Base-by-base conservation (phyloP, 2,329 filamentous ascomycete genomes). In the Botrytis deweyae region DNA sequence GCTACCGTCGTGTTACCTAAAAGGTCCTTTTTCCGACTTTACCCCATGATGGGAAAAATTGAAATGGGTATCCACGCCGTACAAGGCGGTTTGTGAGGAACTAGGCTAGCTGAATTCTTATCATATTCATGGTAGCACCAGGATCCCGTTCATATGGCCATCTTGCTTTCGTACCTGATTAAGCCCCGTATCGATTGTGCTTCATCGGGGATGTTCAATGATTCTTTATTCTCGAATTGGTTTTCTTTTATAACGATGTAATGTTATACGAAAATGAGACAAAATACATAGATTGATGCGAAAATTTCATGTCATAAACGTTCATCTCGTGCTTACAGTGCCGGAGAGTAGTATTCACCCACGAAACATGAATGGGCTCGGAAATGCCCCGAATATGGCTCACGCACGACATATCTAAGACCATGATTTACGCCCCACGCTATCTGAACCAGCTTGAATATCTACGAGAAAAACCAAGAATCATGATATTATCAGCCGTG, bases 361-460 rank as follows among this genome's bases (percentile, higher is more conserved):
- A 55, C 16, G 29, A 49, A 49, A 49, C 63, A 65, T 25, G 49
- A 69, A 58, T 59, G 10, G 66, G 49, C 8, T 68, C 66, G 66
- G 66, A 68, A 42, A 33, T 44, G n/a, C 38, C 38, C 66, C 49
- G 49, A 44, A 44, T 58, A 69, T 42, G 18, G 66, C 49, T 22
- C 52, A 69, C 66, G 66, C 66, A 69, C 66, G n/a, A 69, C 66
- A 69, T 69, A 68, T 68, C 36, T 22, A 69, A 25, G 65, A 33
- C 18, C 49, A 36, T 69, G 38, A 59, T 25, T 9, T 33, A 69
- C 49, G n/a, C 49, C 66, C 25, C 66, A 58, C 40, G 16, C n/a
- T 29, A 42, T 29, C n/a, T 8, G 8, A 18, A 29, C 16, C 46
- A 29, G 36, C 49, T 42, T 58, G 49, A 18, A 42, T 16, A 5